phyloP scores from a whole-genome alignment of 2,329 filamentous ascomycete species.

The Penicillium psychrosexuale region DNA sequence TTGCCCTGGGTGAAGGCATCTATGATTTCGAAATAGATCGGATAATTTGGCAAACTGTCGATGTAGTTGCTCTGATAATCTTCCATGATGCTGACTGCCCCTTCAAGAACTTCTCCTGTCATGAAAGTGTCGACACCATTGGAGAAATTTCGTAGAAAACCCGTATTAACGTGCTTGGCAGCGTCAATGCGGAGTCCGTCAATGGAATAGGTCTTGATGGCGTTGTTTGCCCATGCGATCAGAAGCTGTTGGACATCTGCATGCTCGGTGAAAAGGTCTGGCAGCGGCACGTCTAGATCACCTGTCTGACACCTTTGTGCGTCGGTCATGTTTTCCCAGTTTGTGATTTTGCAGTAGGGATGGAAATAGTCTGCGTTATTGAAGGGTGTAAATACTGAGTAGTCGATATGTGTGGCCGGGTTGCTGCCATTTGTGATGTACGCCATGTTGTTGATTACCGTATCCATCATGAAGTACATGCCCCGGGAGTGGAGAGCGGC shows the following conservation, averaged over 20 bases:
- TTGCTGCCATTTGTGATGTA: conserved; percentile 29
- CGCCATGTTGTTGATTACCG: conserved; percentile 51
- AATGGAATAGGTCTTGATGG: conserved; percentile 44
- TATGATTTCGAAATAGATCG: conserved; percentile 35
- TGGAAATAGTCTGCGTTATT: conserved; percentile 34
- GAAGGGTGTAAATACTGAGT: conserved; percentile 26
- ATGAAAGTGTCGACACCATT: conserved; percentile 40
- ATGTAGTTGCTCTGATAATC: conserved; percentile 43
- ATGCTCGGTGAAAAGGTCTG: conserved; percentile 48
- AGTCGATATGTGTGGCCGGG: conserved; percentile 24
- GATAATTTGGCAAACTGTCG: conserved; percentile 48
- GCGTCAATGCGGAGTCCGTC: conserved; percentile 54
- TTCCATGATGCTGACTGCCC: conserved; percentile 36
- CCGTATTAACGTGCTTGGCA: conserved; percentile 45
- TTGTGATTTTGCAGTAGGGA: conserved; percentile 25
- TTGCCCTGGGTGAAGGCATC: conserved; percentile 33
- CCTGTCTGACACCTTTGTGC: conserved; percentile 21
- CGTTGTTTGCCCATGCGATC: conserved; percentile 39
- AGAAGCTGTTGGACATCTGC: conserved; percentile 37
- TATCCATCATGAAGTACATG: conserved; percentile 55
- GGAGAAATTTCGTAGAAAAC: conserved; percentile 41
- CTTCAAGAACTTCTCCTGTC: conserved; percentile 46
- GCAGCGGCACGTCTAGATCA: conserved; percentile 45
- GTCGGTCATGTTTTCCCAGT: conserved; percentile 34
- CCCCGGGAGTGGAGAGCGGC: conserved; percentile 45